Evolutionary conservation across 106 monocot genomes (phyloP), one percentile per base, ranked within the genome.

Genomic region (Dioscorea alata): DNA sequence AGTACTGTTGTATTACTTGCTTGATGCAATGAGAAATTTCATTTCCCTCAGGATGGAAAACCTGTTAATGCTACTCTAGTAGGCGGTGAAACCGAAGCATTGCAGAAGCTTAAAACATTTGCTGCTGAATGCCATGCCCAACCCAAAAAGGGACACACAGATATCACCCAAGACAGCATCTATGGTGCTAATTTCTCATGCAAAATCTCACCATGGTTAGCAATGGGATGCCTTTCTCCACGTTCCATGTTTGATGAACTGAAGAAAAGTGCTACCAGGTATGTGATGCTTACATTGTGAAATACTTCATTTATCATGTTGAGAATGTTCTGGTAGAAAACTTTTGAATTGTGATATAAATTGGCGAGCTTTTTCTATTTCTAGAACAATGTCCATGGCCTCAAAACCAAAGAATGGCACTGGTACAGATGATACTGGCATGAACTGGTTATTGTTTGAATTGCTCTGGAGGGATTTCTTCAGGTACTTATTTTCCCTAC

Each of bases 151-250:
- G 75, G 52, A 14, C 31, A 53, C 62, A 80, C 81, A 23, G 74
- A 82, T 61, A 61, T 53, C 31, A 71, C 73, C 50, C 68, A 69
- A 31, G 92, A 89, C 49, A 93, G 93, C 64, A 85, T 99, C 19
- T 90, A 90, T 82, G 99, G 99, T 80, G 93, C 99, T 28, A 99
- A 93, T 77, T 99, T 99, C 82, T 99, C 99, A 0, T 99, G 99
- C 81, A 99, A 99, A 82, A 99, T 99, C 48, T 99, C 99, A 22
- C 93, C 99, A 32, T 99, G 99, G 99, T 67, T 99, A 64, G 88
- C 93, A 28, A 85, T 74, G 64, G 99, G 99, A 63, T 93, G 99
- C 62, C 87, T 99, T 72, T 99, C 99, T 65, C 99, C 99, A 49
- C 85, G 99, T 59, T 99, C 85, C 73, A 85, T 99, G 93, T 93